These are phyloP conservation scores for Chaetomium sp. DNA, from an alignment of 2,329 filamentous ascomycete species.

Conservation along the genomic window DNA sequence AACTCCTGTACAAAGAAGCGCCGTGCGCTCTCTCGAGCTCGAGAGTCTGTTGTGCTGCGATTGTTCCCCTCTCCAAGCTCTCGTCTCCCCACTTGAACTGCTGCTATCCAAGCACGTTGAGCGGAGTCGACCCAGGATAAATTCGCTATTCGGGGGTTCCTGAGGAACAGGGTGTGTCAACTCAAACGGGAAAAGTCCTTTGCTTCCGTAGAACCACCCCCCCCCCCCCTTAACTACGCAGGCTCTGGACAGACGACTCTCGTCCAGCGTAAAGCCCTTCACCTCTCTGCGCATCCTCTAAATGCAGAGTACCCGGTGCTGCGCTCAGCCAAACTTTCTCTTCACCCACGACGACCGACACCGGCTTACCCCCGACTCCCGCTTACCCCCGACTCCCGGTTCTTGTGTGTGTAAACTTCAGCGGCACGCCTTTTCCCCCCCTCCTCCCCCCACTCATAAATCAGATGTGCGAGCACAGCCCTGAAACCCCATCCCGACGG, in stretches of 20 bases:
- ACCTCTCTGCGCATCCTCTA: background rate
- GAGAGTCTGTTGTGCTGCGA: background rate
- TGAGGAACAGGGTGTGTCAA: slow-evolving; percentile 4
- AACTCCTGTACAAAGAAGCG: slow-evolving; percentile 3
- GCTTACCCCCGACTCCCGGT: background rate
- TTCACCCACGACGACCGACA: background rate
- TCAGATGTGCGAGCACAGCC: slow-evolving; percentile 3
- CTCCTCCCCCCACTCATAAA: background rate
- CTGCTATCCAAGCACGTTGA: slow-evolving; percentile 4
- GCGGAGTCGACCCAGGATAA: slow-evolving; percentile 11
- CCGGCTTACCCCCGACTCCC: background rate
- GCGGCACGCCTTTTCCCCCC: background rate
- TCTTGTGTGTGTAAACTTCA: slow-evolving; percentile 1
- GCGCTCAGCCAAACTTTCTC: background rate
- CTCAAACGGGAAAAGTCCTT: slow-evolving; percentile 13
- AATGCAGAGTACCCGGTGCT: background rate
- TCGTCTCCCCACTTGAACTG: slow-evolving; percentile 2
- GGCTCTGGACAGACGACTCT: background rate
- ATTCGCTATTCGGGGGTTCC: background rate
- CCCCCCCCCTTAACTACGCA: slow-evolving; percentile 6
- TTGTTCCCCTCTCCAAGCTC: background rate
- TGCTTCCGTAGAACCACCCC: slow-evolving; percentile 10
- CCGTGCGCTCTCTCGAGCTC: slow-evolving; percentile 4
- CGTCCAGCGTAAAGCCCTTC: slow-evolving; percentile 6
- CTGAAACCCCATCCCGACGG: slow-evolving; percentile 3